Evolutionary conservation across 805 yeast species (phyloP).

Genomic region (Starmerella ratchasimensis): DNA sequence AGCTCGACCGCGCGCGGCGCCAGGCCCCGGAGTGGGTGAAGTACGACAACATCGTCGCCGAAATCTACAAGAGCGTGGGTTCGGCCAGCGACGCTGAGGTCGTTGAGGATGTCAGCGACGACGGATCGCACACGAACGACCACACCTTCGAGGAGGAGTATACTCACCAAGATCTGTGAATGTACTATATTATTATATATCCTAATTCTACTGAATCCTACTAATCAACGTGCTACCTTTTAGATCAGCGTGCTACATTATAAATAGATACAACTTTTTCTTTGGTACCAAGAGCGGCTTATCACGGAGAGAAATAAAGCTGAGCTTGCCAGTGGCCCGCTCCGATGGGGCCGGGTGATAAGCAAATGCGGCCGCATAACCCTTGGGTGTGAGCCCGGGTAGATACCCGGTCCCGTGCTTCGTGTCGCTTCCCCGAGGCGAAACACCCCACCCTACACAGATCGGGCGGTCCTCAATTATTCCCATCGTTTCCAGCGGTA

Average conservation of each 20-base stretch:
- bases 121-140: constrained; percentile 3
- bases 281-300: too few relatives aligned
- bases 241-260: constrained; percentile 35
- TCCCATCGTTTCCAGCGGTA: too few relatives aligned
- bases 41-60: constrained; percentile 44
- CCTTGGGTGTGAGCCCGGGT: too few relatives aligned
- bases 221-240: background rate
- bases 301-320: too few relatives aligned
- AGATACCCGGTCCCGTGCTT: too few relatives aligned
- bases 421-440: too few relatives aligned
- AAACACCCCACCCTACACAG: too few relatives aligned
- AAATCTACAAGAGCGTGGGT: constrained; percentile 12
- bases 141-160: background rate
- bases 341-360: too few relatives aligned
- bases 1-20: constrained; percentile 59
- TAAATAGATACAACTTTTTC: constrained; percentile 70
- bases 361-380: too few relatives aligned
- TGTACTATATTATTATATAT: background rate
- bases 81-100: background rate
- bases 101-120: background rate
- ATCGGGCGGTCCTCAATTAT: too few relatives aligned
- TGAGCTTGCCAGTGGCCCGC: too few relatives aligned
- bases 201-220: background rate
- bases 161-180: background rate
- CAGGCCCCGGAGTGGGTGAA: constrained; percentile 65